Conservation (phyloP, 768 basidiomycete genomes). For the Pulveroboletus sp. region DNA sequence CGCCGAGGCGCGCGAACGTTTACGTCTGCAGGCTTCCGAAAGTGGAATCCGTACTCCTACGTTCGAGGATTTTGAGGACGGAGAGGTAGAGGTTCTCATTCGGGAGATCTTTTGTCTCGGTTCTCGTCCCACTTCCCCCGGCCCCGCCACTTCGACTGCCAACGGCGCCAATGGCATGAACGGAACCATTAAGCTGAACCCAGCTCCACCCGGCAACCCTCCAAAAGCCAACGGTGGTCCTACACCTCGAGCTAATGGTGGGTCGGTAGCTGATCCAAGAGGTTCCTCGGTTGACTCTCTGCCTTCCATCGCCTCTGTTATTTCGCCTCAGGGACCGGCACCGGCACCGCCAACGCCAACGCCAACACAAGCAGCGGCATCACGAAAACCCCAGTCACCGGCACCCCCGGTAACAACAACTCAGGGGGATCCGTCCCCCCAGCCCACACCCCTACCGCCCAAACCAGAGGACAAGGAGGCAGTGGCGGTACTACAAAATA, state of each 20-base stretch:
- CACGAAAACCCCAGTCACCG: not conserved
- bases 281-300: constrained; percentile 23
- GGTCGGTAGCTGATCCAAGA: constrained; percentile 27
- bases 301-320: constrained; percentile 14
- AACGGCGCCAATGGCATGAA: constrained; percentile 12
- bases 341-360: not conserved
- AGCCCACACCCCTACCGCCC: not conserved
- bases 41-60: constrained; percentile 31
- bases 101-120: constrained; percentile 29
- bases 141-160: constrained; percentile 3
- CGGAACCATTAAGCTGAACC: constrained; percentile 17
- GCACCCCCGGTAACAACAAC: not conserved
- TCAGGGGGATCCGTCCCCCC: not conserved
- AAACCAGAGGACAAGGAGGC: constrained; percentile 12
- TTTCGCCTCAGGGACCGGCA: constrained; percentile 9
- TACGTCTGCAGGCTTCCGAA: constrained; percentile 33
- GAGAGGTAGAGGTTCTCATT: constrained; percentile 23
- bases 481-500: not conserved
- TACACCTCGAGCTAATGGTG: constrained; percentile 28
- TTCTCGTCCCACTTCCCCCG: constrained; percentile 26
- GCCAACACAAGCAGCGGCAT: not conserved
- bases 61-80: constrained; percentile 31
- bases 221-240: constrained; percentile 20
- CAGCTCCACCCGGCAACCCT: constrained; percentile 16
- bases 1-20: constrained; percentile 38